Evolutionary conservation across 2,329 filamentous ascomycete genomes (phyloP).

Genomic region (Botrytis paeoniae): DNA sequence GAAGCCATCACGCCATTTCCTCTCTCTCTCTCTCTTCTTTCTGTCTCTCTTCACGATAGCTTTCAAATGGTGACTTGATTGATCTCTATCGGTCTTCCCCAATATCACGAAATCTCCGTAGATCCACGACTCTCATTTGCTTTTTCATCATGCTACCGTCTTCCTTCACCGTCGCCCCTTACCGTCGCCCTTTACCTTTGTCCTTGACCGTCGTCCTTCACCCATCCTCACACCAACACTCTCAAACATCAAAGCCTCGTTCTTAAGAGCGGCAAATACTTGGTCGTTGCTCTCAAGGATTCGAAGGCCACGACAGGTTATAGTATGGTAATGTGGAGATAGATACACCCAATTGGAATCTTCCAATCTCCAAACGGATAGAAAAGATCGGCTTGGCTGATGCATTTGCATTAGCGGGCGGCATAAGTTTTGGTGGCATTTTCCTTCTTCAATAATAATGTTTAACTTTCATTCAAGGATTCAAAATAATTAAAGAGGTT

Average conservation of each 20-base stretch:
- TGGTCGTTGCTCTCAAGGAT: not conserved
- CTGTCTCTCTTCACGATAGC: not conserved
- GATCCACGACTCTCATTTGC: not conserved
- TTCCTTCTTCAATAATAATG: not conserved
- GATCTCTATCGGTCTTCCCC: not conserved
- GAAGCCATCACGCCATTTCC: not conserved
- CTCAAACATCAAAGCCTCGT: not conserved
- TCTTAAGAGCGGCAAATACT: constrained; percentile 1
- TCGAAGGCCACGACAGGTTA: not conserved
- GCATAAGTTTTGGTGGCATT: constrained; percentile 1
- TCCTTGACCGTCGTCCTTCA: not conserved
- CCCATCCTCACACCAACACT: not conserved
- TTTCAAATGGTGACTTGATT: not conserved
- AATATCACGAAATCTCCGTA: constrained; percentile 1
- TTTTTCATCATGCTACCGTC: not conserved
- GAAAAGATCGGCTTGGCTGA: constrained; percentile 15
- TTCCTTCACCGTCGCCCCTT: not conserved
- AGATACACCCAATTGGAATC: constrained; percentile 6
- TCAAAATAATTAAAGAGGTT: constrained; percentile 9
- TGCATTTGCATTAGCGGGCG: constrained; percentile 18
- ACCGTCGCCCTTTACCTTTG: not conserved
- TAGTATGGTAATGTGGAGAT: constrained; percentile 1
- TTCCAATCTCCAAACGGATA: constrained; percentile 3
- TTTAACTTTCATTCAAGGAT: not conserved
- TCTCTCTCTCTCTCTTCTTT: not conserved